These are phyloP conservation scores for Phialemonium atrogriseum DNA, from an alignment of 2,329 filamentous ascomycete genomes.

Conservation along the genomic window DNA sequence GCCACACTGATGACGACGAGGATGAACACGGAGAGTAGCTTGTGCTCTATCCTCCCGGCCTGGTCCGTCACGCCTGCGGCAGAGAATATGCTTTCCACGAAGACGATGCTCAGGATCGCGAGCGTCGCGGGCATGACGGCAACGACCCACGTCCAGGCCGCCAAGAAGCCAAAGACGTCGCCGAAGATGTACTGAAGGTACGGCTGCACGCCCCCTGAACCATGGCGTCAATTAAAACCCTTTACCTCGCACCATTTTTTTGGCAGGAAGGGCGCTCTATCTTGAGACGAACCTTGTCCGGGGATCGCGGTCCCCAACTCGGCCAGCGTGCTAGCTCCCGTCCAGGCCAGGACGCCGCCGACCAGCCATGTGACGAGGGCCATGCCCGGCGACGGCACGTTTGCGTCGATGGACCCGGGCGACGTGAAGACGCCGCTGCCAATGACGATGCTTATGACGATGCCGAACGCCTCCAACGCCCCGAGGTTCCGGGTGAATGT, in stretches of 20 bases:
- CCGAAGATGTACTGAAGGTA: constrained; percentile 55
- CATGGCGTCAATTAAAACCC: too few species aligned
- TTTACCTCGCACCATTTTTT: too few species aligned
- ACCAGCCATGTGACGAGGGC: constrained; percentile 53
- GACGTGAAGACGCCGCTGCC: constrained; percentile 59
- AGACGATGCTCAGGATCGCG: constrained; percentile 56
- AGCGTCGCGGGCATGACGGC: constrained; percentile 57
- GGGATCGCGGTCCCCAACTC: constrained; percentile 57
- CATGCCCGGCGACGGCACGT: constrained; percentile 52
- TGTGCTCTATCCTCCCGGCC: constrained; percentile 34
- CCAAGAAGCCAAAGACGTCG: constrained; percentile 52
- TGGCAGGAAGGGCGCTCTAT: neutral
- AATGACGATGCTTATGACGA: constrained; percentile 56
- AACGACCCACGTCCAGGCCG: constrained; percentile 58
- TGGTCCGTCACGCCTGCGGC: constrained; percentile 37
- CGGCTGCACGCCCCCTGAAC: constrained; percentile 49
- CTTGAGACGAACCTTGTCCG: constrained; percentile 37
- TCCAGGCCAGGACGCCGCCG: constrained; percentile 55
- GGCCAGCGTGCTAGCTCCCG: constrained; percentile 52
- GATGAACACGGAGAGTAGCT: constrained; percentile 41
- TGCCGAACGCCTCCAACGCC: constrained; percentile 43
- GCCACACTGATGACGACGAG: constrained; percentile 37
- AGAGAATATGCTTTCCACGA: constrained; percentile 51
- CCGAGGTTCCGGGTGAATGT: constrained; percentile 36
- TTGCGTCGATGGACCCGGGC: constrained; percentile 53